Evolutionary conservation across 2,329 filamentous ascomycete species (phyloP).

Genomic region (Colletotrichum sp.): DNA sequence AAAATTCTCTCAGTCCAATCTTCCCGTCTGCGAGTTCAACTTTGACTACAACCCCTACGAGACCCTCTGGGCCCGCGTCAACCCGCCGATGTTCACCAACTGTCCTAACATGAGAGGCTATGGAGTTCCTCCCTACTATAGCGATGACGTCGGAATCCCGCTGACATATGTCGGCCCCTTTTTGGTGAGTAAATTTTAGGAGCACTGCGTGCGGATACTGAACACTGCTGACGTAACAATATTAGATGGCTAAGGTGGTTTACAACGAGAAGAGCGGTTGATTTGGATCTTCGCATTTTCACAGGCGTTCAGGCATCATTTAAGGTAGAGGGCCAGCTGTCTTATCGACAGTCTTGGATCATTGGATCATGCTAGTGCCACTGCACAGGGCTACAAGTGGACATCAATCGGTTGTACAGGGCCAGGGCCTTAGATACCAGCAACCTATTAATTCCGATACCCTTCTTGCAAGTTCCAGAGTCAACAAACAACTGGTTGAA

Average conservation of each 20-base stretch:
- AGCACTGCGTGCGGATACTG: not conserved
- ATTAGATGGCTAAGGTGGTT: not conserved
- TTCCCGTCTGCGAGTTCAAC: slow-evolving; percentile 9
- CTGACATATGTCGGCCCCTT: slow-evolving; percentile 3
- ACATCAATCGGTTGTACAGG: not conserved
- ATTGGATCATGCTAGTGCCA: not conserved
- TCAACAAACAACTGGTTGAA: not conserved
- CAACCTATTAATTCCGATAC: not conserved
- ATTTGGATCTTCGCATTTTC: not conserved
- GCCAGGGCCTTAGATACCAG: not conserved
- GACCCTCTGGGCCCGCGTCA: not conserved
- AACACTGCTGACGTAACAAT: not conserved
- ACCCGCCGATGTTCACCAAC: not conserved
- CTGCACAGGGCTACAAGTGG: not conserved
- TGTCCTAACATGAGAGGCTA: not conserved
- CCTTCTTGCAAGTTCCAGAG: not conserved
- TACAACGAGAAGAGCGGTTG: not conserved
- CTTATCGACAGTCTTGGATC: not conserved
- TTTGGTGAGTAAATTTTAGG: not conserved
- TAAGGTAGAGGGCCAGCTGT: not conserved
- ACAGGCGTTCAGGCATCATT: not conserved
- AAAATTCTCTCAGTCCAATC: not conserved
- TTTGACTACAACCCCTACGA: slow-evolving; percentile 1
- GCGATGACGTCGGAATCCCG: not conserved
- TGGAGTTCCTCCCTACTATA: not conserved